Evolutionary conservation across 306 rosid genomes (phyloP), one percentile per base, ranked within the genome.

Genomic region (Vachellia pachyceras): DNA sequence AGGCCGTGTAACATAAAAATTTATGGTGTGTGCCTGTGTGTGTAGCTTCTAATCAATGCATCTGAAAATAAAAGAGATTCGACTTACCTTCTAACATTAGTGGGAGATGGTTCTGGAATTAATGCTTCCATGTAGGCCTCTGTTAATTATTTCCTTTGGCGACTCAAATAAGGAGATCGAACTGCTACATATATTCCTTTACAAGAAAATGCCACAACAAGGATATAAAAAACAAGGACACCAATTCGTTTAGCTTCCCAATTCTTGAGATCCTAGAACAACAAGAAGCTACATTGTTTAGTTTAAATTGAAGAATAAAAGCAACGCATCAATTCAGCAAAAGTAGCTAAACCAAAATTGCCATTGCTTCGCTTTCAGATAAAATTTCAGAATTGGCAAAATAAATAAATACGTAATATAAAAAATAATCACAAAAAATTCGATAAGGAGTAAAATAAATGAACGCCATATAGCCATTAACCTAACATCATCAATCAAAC

Each of bases 121-220:
- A 95, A 84, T 3, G 92, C 93, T 84, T 95, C 99, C 98, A 95
- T 95, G 84, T 93, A 95, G 77, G 99, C 98, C 82, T 93, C 98
- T 6, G 97, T 86, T 79, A 93, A 74, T 86, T 90, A 96, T 76
- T 84, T 85, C 77, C 69, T 91, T 84, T 83, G 88, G 73, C 85
- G 93, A 79, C 80, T 77, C 58, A 57, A n/a, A 67, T 50, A 83
- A 69, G 99, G 97, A 71, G 90, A 90, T 88, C 67, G 94, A 76
- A 91, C 71, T 61, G 88, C 85, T 70, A 77, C 63, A 85, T 87
- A 91, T 55, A 87, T 46, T 87, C 94, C 92, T 83, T 87, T 90
- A 87, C 87, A 91, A 57, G 91, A 84, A 88, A 85, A 63, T 83
- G 89, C 73, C n/a, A 81, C 81, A 61, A 86, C 84, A 77, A 89